Conservation (phyloP, 345 rosid genomes). For the Stellera chamaejasme region DNA sequence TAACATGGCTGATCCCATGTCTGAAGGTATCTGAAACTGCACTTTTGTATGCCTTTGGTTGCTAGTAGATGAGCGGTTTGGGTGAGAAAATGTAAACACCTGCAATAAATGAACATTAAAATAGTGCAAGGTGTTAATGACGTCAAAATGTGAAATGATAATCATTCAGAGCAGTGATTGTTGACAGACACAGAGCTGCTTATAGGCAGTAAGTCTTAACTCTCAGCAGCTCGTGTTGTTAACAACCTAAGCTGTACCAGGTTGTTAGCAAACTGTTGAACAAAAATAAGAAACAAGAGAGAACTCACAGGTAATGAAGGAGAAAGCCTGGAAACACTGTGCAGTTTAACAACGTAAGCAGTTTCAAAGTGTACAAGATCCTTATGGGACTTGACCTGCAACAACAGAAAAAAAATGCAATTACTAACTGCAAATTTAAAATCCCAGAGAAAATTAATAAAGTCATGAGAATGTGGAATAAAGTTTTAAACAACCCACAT, state of each 20-base stretch:
- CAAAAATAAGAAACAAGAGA: neutral
- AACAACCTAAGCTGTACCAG: no score
- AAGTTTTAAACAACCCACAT: conserved; percentile 17
- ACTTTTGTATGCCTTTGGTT: conserved; percentile 81
- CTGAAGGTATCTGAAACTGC: conserved; percentile 56
- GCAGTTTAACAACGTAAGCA: conserved; percentile 93
- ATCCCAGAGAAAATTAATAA: conserved; percentile 7
- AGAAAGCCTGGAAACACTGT: conserved; percentile 79
- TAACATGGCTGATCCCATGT: conserved; percentile 77
- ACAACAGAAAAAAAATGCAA: neutral
- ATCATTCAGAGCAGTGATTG: neutral
- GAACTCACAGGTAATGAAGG: conserved; percentile 72
- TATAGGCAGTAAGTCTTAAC: no score
- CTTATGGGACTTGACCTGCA: conserved; percentile 83
- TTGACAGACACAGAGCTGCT: neutral
- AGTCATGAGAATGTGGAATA: neutral
- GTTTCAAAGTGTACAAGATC: conserved; percentile 92
- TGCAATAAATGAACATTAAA: conserved; percentile 16
- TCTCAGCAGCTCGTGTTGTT: no score
- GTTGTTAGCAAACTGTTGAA: no score
- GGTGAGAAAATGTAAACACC: conserved; percentile 94
- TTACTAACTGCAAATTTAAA: conserved; percentile 6
- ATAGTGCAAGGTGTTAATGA: neutral
- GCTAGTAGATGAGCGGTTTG: conserved; percentile 47
- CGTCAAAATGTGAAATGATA: conserved; percentile 1